phyloP scores from a whole-genome alignment of 2,329 filamentous ascomycete species.

The Paraphoma sp. region DNA sequence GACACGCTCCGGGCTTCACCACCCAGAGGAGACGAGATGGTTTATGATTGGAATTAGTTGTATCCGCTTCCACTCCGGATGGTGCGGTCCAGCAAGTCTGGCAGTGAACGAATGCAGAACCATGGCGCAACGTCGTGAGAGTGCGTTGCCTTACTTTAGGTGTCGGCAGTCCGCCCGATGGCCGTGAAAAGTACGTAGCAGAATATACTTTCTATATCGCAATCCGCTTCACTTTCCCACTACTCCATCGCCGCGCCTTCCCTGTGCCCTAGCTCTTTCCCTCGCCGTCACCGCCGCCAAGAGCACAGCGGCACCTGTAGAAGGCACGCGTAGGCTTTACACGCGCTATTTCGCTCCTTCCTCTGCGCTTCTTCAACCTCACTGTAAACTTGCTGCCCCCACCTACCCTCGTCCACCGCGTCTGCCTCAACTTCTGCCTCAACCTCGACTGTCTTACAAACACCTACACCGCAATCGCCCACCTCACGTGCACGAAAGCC shows the following conservation, averaged over 20 bases:
- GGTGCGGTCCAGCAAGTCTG: constrained; percentile 2
- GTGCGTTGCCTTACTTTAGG: too few relatives aligned
- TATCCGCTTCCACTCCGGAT: constrained; percentile 20
- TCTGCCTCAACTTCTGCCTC: constrained; percentile 1
- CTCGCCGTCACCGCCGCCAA: background rate
- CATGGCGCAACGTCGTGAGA: too few relatives aligned
- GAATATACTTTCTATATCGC: background rate
- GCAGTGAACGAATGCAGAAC: background rate
- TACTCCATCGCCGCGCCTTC: constrained; percentile 1
- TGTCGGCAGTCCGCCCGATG: too few relatives aligned
- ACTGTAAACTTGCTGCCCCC: constrained; percentile 1
- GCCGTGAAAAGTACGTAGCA: background rate
- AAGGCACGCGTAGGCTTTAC: background rate
- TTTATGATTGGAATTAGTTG: constrained; percentile 55
- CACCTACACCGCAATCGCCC: background rate
- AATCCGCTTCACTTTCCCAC: background rate
- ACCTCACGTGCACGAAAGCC: background rate
- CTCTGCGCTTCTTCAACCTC: background rate
- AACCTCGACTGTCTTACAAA: constrained; percentile 6
- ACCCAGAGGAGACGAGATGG: constrained; percentile 54
- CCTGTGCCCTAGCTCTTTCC: constrained; percentile 1
- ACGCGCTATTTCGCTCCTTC: background rate
- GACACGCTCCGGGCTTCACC: constrained; percentile 57
- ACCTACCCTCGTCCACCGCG: background rate
- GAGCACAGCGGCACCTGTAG: background rate